Evolutionary conservation across 2,329 filamentous ascomycete genomes (phyloP).

Genomic region (Hymenoscyphus linearis): DNA sequence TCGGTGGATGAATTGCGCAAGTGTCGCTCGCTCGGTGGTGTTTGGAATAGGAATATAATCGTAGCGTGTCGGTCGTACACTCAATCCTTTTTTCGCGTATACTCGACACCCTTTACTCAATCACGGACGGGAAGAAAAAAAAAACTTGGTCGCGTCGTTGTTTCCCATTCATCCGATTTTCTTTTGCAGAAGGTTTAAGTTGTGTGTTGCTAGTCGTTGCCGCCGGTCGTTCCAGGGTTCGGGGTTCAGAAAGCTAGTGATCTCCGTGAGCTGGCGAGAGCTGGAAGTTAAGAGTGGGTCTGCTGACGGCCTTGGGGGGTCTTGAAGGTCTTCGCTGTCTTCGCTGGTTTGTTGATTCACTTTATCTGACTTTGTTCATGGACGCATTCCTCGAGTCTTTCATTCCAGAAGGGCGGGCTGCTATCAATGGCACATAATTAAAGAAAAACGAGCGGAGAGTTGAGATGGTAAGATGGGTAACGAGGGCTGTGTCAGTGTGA

Average conservation of each 20-base stretch:
- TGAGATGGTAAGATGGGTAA: too few relatives aligned
- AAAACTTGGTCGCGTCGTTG: neutral
- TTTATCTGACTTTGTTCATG: too few relatives aligned
- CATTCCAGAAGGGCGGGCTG: too few relatives aligned
- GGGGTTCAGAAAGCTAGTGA: neutral
- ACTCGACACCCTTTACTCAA: neutral
- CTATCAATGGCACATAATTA: too few relatives aligned
- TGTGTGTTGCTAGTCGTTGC: neutral
- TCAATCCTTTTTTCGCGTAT: neutral
- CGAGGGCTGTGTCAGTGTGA: too few relatives aligned
- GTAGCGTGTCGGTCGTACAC: neutral
- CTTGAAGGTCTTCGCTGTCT: too few relatives aligned
- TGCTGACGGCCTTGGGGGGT: neutral
- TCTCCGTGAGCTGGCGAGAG: neutral
- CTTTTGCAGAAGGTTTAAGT: neutral
- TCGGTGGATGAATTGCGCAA: neutral
- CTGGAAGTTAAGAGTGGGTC: neutral
- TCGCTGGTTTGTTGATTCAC: too few relatives aligned
- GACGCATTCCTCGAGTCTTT: too few relatives aligned
- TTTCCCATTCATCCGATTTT: conserved; percentile 3
- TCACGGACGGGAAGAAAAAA: too few relatives aligned
- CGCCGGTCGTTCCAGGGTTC: neutral
- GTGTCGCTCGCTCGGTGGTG: neutral
- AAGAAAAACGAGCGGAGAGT: too few relatives aligned
- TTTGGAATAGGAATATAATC: neutral